Conservation (phyloP, 1,284 basidiomycete species). For the Leccinum glutinopallens region DNA sequence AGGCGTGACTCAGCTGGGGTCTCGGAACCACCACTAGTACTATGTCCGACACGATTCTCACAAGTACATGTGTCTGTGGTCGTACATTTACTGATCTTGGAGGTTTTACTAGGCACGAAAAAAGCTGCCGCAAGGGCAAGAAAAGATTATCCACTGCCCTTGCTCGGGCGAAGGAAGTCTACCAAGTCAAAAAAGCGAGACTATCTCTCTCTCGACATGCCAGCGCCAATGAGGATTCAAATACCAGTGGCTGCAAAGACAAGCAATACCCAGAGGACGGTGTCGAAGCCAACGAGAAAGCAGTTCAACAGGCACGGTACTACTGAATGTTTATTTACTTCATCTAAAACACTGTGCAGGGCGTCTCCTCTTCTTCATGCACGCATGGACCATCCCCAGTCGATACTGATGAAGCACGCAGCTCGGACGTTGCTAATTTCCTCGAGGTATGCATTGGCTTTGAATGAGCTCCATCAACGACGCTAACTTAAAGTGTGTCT, state of each 20-base stretch:
- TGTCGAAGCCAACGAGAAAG: not conserved
- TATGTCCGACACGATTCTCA: too few species aligned
- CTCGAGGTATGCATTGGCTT: not conserved
- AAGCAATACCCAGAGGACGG: not conserved
- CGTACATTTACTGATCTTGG: not conserved
- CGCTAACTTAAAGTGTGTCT: fast-evolving
- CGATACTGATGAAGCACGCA: fast-evolving
- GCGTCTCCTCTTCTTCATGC: not conserved
- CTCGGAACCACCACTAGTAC: too few species aligned
- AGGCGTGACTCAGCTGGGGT: too few species aligned
- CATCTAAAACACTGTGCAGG: not conserved
- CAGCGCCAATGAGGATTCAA: not conserved
- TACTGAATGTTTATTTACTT: fast-evolving
- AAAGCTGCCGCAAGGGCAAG: not conserved
- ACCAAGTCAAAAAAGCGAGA: not conserved
- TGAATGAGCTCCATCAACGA: not conserved
- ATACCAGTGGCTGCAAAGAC: fast-evolving
- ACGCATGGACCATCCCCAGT: not conserved
- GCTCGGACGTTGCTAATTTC: not conserved
- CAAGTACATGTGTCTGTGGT: fast-evolving
- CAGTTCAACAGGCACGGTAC: not conserved
- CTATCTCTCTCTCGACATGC: fast-evolving
- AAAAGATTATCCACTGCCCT: not conserved
- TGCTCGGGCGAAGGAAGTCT: not conserved
- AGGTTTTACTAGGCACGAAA: not conserved